Conservation (phyloP, 176 grass and related monocot species). For the Cenchrus americanus region DNA sequence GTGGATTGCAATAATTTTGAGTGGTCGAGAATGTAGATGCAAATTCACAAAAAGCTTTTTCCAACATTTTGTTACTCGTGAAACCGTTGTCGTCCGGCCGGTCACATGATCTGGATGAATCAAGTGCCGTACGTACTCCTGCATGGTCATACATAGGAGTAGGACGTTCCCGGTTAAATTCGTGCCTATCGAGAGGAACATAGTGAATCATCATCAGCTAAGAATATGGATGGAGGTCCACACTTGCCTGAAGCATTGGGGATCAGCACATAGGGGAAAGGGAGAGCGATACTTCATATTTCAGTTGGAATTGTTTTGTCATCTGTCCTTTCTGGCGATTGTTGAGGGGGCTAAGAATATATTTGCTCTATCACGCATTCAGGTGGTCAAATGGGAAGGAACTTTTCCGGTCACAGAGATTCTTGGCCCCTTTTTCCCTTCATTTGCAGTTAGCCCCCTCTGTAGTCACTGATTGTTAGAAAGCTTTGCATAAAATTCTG, state of each 20-base stretch:
- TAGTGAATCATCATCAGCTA: slow-evolving; percentile 35
- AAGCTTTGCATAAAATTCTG: background rate
- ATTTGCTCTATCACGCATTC: slow-evolving; percentile 33
- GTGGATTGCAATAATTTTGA: slow-evolving; percentile 14
- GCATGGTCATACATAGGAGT: background rate
- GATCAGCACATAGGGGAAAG: slow-evolving; percentile 16
- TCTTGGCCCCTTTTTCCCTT: background rate
- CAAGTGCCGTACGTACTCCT: background rate
- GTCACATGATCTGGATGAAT: slow-evolving; percentile 12
- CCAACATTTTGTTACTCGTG: slow-evolving; percentile 1
- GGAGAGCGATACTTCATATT: slow-evolving; percentile 31
- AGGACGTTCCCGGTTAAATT: slow-evolving; percentile 36
- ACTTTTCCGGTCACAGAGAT: slow-evolving; percentile 23
- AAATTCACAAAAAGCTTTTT: slow-evolving; percentile 28
- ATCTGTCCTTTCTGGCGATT: slow-evolving; percentile 35
- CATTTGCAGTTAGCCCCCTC: slow-evolving; percentile 4
- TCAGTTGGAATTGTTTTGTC: slow-evolving; percentile 46
- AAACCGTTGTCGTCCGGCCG: background rate
- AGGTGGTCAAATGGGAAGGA: slow-evolving; percentile 54
- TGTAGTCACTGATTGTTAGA: background rate
- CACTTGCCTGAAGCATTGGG: slow-evolving; percentile 31
- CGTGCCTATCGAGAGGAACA: slow-evolving; percentile 44
- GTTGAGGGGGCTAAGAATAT: slow-evolving; percentile 29
- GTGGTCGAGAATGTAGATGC: slow-evolving; percentile 18
- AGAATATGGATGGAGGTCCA: slow-evolving; percentile 31